These are phyloP conservation scores for Pseudocercospora fuligena DNA, from an alignment of 2,329 filamentous ascomycete genomes.

Conservation along the genomic window DNA sequence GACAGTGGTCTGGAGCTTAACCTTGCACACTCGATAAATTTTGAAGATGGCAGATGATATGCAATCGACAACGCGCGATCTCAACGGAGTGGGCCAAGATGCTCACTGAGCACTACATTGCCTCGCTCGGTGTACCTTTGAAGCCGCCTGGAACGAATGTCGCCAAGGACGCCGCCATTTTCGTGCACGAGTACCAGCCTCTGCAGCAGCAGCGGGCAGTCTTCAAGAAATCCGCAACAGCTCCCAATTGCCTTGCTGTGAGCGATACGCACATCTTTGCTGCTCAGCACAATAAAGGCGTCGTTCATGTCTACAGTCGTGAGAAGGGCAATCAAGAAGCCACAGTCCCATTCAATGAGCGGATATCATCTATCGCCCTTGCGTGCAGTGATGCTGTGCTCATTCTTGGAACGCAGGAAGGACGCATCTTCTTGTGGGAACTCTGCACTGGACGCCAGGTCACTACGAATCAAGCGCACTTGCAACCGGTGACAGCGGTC, in stretches of 20 bases:
- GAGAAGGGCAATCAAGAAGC: conserved; percentile 86
- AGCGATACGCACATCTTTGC: conserved; percentile 85
- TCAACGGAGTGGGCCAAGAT: conserved; percentile 37
- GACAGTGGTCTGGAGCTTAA: not conserved
- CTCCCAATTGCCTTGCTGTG: conserved; percentile 77
- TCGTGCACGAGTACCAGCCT: conserved; percentile 81
- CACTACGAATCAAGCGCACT: conserved; percentile 75
- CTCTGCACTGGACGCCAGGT: conserved; percentile 76
- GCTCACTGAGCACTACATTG: conserved; percentile 57
- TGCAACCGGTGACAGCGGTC: conserved; percentile 79
- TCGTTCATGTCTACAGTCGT: conserved; percentile 79
- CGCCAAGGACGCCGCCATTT: conserved; percentile 82
- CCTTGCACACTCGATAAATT: not conserved
- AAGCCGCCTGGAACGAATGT: conserved; percentile 53
- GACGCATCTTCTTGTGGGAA: conserved; percentile 91
- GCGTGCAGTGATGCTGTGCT: conserved; percentile 70
- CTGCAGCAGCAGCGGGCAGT: conserved; percentile 73
- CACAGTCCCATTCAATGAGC: conserved; percentile 83
- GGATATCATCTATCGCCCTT: conserved; percentile 77
- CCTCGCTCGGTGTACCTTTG: conserved; percentile 52
- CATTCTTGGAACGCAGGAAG: conserved; percentile 80
- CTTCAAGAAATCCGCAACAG: conserved; percentile 92
- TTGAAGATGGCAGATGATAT: not conserved
- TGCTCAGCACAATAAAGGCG: conserved; percentile 87
- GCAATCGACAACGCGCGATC: too few relatives aligned